phyloP scores from a whole-genome alignment of 768 basidiomycete species.

The Suillus occidentalis region DNA sequence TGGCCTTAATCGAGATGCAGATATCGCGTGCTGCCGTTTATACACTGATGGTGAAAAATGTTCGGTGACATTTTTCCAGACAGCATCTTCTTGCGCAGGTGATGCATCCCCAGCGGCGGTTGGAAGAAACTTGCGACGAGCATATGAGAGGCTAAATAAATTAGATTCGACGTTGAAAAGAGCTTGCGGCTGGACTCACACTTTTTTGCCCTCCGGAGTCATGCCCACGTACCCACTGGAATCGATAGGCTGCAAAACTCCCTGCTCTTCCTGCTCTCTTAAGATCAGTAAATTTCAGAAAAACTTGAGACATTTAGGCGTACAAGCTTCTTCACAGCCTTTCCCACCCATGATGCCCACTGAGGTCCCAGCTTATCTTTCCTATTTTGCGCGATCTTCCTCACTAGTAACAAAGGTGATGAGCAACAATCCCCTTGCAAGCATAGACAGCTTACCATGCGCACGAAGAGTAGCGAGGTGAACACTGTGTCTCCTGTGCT shows the following conservation, averaged over 20 bases:
- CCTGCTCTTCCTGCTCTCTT: slow-evolving; percentile 41
- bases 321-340: slow-evolving; percentile 46
- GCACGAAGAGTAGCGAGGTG: slow-evolving; percentile 48
- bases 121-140: slow-evolving; percentile 33
- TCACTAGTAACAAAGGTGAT: slow-evolving; percentile 32
- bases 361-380: slow-evolving; percentile 48
- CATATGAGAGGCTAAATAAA: slow-evolving; percentile 30
- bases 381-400: slow-evolving; percentile 42
- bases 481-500: slow-evolving; percentile 44
- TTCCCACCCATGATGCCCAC: slow-evolving; percentile 49
- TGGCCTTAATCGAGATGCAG: slow-evolving; percentile 8
- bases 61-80: slow-evolving; percentile 41
- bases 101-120: slow-evolving; percentile 23
- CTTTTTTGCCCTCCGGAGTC: slow-evolving; percentile 46
- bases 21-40: slow-evolving; percentile 7
- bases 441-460: slow-evolving; percentile 35
- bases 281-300: background rate
- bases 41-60: slow-evolving; percentile 21
- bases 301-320: slow-evolving; percentile 9
- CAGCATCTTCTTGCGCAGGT: slow-evolving; percentile 34
- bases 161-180: slow-evolving; percentile 1
- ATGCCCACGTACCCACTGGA: slow-evolving; percentile 39
- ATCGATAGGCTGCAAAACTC: slow-evolving; percentile 39
- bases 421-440: background rate
- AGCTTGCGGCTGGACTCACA: slow-evolving; percentile 31